Evolutionary conservation across 192 early-diverging fungal species (phyloP).

Genomic region (Irineochytrium annulatum): DNA sequence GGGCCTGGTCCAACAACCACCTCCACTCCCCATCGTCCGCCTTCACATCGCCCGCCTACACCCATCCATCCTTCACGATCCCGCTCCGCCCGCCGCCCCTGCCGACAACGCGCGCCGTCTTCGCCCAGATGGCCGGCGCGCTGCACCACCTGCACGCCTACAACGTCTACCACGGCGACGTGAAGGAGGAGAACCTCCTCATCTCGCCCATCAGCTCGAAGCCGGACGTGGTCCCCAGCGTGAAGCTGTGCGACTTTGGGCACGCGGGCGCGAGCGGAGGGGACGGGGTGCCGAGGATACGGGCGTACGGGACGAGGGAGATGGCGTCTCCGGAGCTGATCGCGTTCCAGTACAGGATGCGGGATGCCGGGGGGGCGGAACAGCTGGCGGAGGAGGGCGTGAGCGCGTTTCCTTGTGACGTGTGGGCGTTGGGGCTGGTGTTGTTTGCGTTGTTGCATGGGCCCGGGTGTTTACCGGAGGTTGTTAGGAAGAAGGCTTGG

Average conservation of each 20-base stretch:
- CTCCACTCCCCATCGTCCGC: slow-evolving; percentile 26
- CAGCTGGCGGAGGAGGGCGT: too few species aligned
- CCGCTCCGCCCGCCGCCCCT: neutral
- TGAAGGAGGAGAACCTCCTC: slow-evolving; percentile 12
- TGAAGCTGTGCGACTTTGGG: slow-evolving; percentile 16
- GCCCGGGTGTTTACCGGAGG: neutral
- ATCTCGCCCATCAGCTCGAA: neutral
- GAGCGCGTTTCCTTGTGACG: slow-evolving; percentile 3
- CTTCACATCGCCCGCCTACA: slow-evolving; percentile 32
- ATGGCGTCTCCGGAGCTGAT: slow-evolving; percentile 3
- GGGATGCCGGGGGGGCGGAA: too few species aligned
- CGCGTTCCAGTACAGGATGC: neutral
- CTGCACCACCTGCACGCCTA: slow-evolving; percentile 8
- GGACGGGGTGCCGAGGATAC: neutral
- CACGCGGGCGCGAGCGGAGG: neutral
- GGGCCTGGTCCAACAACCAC: too few species aligned
- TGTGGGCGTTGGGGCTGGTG: slow-evolving; percentile 22
- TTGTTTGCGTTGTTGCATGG: slow-evolving; percentile 3
- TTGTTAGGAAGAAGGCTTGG: neutral
- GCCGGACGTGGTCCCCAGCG: neutral
- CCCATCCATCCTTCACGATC: too few species aligned
- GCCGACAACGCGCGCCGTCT: neutral
- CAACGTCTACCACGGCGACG: slow-evolving; percentile 9
- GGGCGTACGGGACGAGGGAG: slow-evolving; percentile 12
- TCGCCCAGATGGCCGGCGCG: slow-evolving; percentile 4